Evolutionary conservation across 176 grass and related monocot genomes (phyloP).

Genomic region (Hordeum vulgare): MorexV3_pseudomolecules_assembly NC_058524.1:95218908-95219407

Average conservation of each 20-base stretch:
- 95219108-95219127: constrained; percentile 35
- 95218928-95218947: constrained; percentile 67
- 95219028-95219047: constrained; percentile 92
- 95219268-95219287: constrained; percentile 44
- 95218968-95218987: constrained; percentile 86
- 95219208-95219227: constrained; percentile 50
- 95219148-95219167: not conserved
- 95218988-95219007: constrained; percentile 64
- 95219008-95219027: constrained; percentile 80
- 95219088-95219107: constrained; percentile 76
- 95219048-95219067: constrained; percentile 94
- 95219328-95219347: constrained; percentile 57
- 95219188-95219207: constrained; percentile 38
- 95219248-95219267: constrained; percentile 35
- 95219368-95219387: constrained; percentile 57
- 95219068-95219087: constrained; percentile 92
- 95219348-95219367: constrained; percentile 49
- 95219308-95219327: constrained; percentile 47
- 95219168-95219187: constrained; percentile 14
- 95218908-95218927: constrained; percentile 40
- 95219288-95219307: constrained; percentile 10
- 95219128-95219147: constrained; percentile 22
- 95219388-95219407: constrained; percentile 69
- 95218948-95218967: constrained; percentile 90
- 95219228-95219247: constrained; percentile 34